These are phyloP conservation scores for Melastoma malabathricum DNA, from an alignment of 345 rosid species.

Conservation along the genomic window DNA sequence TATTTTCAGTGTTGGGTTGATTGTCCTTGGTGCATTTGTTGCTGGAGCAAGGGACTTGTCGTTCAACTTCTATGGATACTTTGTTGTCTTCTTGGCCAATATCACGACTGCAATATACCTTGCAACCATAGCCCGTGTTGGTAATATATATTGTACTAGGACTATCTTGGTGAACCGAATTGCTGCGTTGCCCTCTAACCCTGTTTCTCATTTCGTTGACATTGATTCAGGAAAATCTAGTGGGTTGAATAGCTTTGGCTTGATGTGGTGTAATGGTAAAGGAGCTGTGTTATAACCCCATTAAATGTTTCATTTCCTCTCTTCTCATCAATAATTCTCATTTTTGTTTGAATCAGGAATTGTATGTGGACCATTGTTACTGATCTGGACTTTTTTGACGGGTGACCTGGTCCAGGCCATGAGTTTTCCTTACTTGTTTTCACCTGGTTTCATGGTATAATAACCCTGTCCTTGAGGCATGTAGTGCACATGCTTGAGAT, in stretches of 20 bases:
- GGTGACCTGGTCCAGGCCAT: constrained; percentile 62
- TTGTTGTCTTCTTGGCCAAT: constrained; percentile 76
- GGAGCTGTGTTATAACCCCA: constrained; percentile 4
- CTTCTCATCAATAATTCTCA: constrained; percentile 5
- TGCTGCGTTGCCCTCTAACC: constrained; percentile 2
- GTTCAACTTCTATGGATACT: constrained; percentile 84
- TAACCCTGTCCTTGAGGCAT: constrained; percentile 1
- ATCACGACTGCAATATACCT: constrained; percentile 85
- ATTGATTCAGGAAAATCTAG: constrained; percentile 67
- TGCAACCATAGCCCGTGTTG: constrained; percentile 77
- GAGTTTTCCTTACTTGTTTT: constrained; percentile 51
- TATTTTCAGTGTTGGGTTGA: constrained; percentile 81
- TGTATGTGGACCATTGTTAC: constrained; percentile 69
- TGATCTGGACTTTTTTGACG: constrained; percentile 66
- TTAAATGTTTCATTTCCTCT: not conserved
- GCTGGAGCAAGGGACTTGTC: constrained; percentile 98
- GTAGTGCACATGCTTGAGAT: too few species aligned
- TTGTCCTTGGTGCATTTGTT: constrained; percentile 74
- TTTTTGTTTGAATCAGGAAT: constrained; percentile 41
- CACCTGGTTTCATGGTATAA: constrained; percentile 78
- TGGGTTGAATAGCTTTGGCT: constrained; percentile 96
- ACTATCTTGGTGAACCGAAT: constrained; percentile 4
- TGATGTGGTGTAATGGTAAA: constrained; percentile 98
- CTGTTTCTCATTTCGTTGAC: constrained; percentile 9
- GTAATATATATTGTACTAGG: constrained; percentile 23